Evolutionary conservation across 768 basidiomycete genomes (phyloP), one percentile per base, ranked within the genome.

Genomic region (Tremella yokohamensis): DNA sequence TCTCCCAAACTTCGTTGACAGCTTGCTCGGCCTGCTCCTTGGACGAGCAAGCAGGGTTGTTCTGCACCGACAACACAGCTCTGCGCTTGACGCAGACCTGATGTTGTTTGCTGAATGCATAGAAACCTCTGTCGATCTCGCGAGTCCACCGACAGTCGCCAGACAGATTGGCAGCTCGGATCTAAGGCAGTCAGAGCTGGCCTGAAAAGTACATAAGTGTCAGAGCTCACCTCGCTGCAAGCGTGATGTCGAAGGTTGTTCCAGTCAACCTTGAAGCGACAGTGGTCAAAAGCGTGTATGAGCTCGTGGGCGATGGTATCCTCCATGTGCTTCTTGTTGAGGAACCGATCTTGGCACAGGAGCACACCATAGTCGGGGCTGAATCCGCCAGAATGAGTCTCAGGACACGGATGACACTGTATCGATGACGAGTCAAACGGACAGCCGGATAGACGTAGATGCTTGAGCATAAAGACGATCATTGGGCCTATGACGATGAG

Each of bases 1-100:
- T 91, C 70, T 91, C 91, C 88, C 89, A 99, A 34, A 94, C 94
- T 74, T 96, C 89, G 64, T 97, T 96, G 47, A 98, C 93, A 0
- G 85, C 91, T 57, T 83, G 82, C 74, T 92, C 90, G 12, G 93
- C 94, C 22, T 87, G 80, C 4, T 81, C 88, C 39, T 80, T 76
- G 68, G 87, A 83, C 1, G 85, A 85, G 72, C 93, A 97, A 19
- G 82, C 80, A 12, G 90, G 86, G 74, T 97, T 93, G 16, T 83
- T 83, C 39, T 80, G 78, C 1, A 99, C 89, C 2, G 91, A 94
- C 37, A 86, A 74, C 11, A 89, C 80, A 8, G 94, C 90, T 61
- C 92, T 82, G 39, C 93, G 83, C 52, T 91, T 87, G 19, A 96
- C 90, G 69, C 94, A 98, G 12, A 84, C 85, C 83, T 94, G 90